Conservation (phyloP, 108 stramenopile genomes). For the Asterionellopsis glacialis region DNA sequence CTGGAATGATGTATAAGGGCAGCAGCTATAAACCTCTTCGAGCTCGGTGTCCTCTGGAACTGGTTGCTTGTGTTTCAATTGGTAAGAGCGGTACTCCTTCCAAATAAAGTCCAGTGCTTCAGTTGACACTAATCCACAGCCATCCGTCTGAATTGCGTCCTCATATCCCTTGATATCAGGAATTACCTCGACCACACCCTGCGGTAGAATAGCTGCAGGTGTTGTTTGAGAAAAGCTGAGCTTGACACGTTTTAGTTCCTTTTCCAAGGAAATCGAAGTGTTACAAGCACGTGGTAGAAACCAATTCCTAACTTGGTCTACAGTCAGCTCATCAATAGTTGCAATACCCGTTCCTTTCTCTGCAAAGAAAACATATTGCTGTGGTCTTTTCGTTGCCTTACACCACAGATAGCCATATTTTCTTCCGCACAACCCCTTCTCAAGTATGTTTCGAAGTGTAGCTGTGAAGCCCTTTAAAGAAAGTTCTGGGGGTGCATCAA, state of each 20-base stretch:
- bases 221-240: slow-evolving; percentile 23
- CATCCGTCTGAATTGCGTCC: slow-evolving; percentile 18
- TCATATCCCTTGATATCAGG: slow-evolving; percentile 12
- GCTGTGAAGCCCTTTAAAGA: slow-evolving; percentile 7
- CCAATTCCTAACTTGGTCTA: slow-evolving; percentile 11
- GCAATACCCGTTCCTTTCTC: slow-evolving; percentile 24
- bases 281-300: slow-evolving; percentile 20
- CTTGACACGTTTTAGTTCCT: slow-evolving; percentile 30
- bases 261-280: slow-evolving; percentile 11
- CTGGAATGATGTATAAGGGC: slow-evolving; percentile 28
- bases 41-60: background rate
- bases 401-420: slow-evolving; percentile 24
- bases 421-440: slow-evolving; percentile 15
- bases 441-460: background rate
- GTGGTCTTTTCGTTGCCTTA: slow-evolving; percentile 14
- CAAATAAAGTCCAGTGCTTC: slow-evolving; percentile 24
- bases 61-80: background rate
- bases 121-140: slow-evolving; percentile 25
- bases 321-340: slow-evolving; percentile 16
- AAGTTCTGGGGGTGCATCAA: slow-evolving; percentile 3
- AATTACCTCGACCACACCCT: slow-evolving; percentile 8
- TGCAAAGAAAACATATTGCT: slow-evolving; percentile 26
- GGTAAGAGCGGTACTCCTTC: slow-evolving; percentile 5
- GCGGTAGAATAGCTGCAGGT: slow-evolving; percentile 9
- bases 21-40: background rate